Base-by-base conservation (phyloP, 2,329 filamentous ascomycete genomes). In the Dothidotthia symphoricarpi region DNA sequence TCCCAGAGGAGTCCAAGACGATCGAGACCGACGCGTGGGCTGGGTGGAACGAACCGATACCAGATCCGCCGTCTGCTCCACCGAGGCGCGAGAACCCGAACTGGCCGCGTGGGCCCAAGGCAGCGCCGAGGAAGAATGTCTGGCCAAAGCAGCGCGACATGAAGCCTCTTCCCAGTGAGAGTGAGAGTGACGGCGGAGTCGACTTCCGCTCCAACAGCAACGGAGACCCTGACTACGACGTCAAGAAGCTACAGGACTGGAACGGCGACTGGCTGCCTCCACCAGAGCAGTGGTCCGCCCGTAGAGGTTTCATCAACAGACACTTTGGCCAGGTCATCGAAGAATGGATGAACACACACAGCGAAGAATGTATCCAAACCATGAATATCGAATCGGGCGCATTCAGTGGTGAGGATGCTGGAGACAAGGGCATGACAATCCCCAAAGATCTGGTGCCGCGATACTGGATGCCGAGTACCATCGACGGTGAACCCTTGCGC, bases 201-300 rank as follows among this genome's bases (percentile, higher is more conserved):
- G 28, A 14, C 4, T 52, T 43, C 28, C 43, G 40, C 17, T 62
- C 60, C 2, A 43, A 62, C 28, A 63, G 61, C 38, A 45, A 59
- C 8, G 60, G 59, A 6, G 61, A 67, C 27, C 57, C 56, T 0
- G 28, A 60, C 10, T 63, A 66, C 30, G 63, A 67, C 17, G 47
- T 65, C 31, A 59, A 59, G 38, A 60, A 66, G 39, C 51, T 72
- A 2, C 41, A 59, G 4, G 72, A 72, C 39, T 77, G 69, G 69
- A 63, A 71, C 34, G 72, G 73, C 10, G 59, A 69, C 6, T 69
- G 68, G 59, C 56, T 69, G 16, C 72, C 73, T 2, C 62, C 74
- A 15, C 72, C 72, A 2, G 58, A 71, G 13, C 66, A 74, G 16
- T 77, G 75, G 75, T 63, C 69, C 16, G 53, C 45, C 8, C 65